Evolutionary conservation across 208 protist species (phyloP), one percentile per base, ranked within the genome.

Genomic region (Balamuthia mandrillaris): DNA sequence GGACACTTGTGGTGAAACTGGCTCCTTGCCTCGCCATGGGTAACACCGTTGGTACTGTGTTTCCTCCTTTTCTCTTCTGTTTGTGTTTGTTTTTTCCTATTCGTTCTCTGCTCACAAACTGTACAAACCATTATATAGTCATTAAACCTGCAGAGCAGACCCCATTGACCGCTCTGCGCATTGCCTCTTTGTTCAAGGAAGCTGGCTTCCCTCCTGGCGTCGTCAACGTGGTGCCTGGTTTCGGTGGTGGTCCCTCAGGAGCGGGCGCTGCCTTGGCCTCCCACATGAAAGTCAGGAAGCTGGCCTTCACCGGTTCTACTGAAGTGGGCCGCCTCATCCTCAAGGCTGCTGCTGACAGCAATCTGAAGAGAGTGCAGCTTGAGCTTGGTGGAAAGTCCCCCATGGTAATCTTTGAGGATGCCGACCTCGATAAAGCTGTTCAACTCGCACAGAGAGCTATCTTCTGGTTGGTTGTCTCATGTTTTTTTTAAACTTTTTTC

Each of bases 311-410:
- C 44, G 95, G 95, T 31, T 95, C 92, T 49, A 95, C 92, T 9
- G 16, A 88, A 51, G 85, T 95, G 29, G 95, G 94, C 35, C 79
- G 90, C 24, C 65, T 93, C 51, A 91, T 97, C 33, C 45, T 87
- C 52, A 63, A 79, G 21, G 33, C 77, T 10, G 27, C 68, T 3
- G 81, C 65, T n/a, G 44, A 84, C 18, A 79, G 29, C n/a, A 90
- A 91, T 35, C 56, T 90, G 7, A 91, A 91, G 56, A 39, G 44
- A 12, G 72, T 95, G 5, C 93, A 90, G 33, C 85, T 96, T 1
- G 95, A 97, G 87, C 88, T 97, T 0, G 95, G 95, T 56, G 95
- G 95, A 78, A 97, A 97, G 90, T 94, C 89, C 7, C 91, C 95
- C 58, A 90, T 96, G 42, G 95, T 97, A 54, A 86, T 97, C 35